Evolutionary conservation across 345 rosid species (phyloP).

Genomic region (Alliaria petiolata): DNA sequence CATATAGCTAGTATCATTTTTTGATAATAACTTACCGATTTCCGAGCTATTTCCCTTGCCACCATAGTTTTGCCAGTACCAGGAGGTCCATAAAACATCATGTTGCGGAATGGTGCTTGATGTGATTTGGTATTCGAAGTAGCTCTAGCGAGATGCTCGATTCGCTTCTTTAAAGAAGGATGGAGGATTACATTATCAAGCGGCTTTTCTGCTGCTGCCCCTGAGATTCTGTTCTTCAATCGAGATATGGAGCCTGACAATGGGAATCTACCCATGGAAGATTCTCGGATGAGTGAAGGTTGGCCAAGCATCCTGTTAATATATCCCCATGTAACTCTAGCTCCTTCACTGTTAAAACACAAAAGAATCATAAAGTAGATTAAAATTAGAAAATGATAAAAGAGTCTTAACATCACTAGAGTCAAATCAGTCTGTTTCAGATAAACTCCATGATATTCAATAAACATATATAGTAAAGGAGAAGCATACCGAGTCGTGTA

Average conservation of each 20-base stretch:
- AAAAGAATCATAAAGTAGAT: constrained; percentile 4
- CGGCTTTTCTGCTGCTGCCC: constrained; percentile 42
- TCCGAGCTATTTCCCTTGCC: constrained; percentile 88
- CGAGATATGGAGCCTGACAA: constrained; percentile 50
- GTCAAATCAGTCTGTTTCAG: neutral
- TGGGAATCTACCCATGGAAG: constrained; percentile 71
- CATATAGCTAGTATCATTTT: neutral
- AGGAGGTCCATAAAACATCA: constrained; percentile 98
- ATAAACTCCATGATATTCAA: neutral
- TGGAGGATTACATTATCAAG: constrained; percentile 76
- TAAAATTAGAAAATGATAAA: too few species aligned
- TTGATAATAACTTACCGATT: constrained; percentile 51
- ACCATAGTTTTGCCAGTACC: constrained; percentile 99
- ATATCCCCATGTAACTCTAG: constrained; percentile 92
- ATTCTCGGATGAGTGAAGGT: constrained; percentile 90
- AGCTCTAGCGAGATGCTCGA: constrained; percentile 86
- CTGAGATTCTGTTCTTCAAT: constrained; percentile 42
- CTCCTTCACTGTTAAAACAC: constrained; percentile 68
- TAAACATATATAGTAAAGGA: neutral
- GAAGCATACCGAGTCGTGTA: constrained; percentile 76
- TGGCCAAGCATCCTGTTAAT: constrained; percentile 88
- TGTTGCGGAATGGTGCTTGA: constrained; percentile 90
- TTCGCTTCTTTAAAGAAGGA: constrained; percentile 75
- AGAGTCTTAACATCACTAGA: neutral
- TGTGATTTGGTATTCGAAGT: constrained; percentile 82